These are phyloP conservation scores for Cyberlindnera samutprakarnensis DNA, from an alignment of 805 yeast species.

Conservation along the genomic window DNA sequence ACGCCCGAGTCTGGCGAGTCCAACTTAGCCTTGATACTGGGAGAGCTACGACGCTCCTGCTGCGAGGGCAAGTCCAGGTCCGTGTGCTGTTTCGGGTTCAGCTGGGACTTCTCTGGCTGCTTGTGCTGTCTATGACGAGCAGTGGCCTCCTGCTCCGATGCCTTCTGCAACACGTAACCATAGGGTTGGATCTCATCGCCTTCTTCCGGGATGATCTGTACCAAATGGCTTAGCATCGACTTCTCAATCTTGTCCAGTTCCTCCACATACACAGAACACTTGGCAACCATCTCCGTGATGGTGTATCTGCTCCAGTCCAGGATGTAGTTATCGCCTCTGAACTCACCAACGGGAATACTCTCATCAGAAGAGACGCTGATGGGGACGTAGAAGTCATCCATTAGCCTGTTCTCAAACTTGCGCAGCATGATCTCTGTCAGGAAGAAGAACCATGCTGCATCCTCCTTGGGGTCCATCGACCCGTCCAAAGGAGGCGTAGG, in stretches of 20 bases:
- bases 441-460: slow-evolving; percentile 20
- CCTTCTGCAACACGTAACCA: slow-evolving; percentile 12
- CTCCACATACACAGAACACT: slow-evolving; percentile 8
- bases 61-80: not conserved
- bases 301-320: slow-evolving; percentile 15
- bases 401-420: slow-evolving; percentile 18
- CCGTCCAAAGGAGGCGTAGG: slow-evolving; percentile 19
- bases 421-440: slow-evolving; percentile 20
- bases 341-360: slow-evolving; percentile 5
- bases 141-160: not conserved
- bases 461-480: slow-evolving; percentile 11
- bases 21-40: not conserved
- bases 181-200: slow-evolving; percentile 14
- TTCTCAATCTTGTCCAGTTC: slow-evolving; percentile 17
- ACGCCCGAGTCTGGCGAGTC: not conserved
- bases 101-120: not conserved
- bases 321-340: slow-evolving; percentile 8
- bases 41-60: not conserved
- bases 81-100: not conserved
- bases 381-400: slow-evolving; percentile 19
- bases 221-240: slow-evolving; percentile 10
- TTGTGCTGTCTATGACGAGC: slow-evolving; percentile 1
- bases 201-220: slow-evolving; percentile 9
- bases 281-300: slow-evolving; percentile 6
- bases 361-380: slow-evolving; percentile 4